Base-by-base conservation (phyloP, 2,329 filamentous ascomycete species). In the Aspergillus ochraceoroseus region DNA sequence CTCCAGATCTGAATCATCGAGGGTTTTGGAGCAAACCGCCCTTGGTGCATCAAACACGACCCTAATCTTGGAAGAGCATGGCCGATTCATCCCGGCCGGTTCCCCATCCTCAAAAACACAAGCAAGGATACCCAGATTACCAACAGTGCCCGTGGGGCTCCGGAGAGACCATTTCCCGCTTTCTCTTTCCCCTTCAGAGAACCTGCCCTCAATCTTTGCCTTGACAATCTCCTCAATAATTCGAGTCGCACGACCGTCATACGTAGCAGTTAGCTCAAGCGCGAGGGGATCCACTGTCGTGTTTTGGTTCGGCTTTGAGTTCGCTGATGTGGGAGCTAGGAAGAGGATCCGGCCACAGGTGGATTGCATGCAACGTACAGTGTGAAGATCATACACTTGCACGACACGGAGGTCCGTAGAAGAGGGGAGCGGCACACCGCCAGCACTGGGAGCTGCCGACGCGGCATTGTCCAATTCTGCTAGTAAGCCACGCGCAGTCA, bases 181-280 rank as follows among this genome's bases (percentile, higher is more conserved):
- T 61, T 95, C 87, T 43, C 89, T 79, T 67, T 95, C 87, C n/a
- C 71, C 63, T 59, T 95, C 88, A 0, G 85, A 70, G 56, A 94
- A 95, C 7, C 89, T 79, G 4, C 82, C 84, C 64, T 95, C 90
- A 9, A 95, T 80, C 49, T 83, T 80, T 6, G 89, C 88, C 66
- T 90, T 94, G 32, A 82, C 79, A 8, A 95, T 74, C 49, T 96
- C 92, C 64, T 96, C 90, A 18, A 80, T 80, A 65, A 87, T 82
- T 46, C 83, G 85, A 12, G 73, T 70, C 1, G 84, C 86, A 60
- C 82, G 89, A 17, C 81, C 82, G 58, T 94, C 85, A 54, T 90
- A 90, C 5, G 76, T 68, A 37, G 87, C 85, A 35, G 82, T 77
- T 1, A 94, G 73, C 27, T 83, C 65, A 56, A 94, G 84, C 46